Evolutionary conservation across 345 rosid species (phyloP), one percentile per base, ranked within the genome.

Genomic region (Atalantia buxifolia): DNA sequence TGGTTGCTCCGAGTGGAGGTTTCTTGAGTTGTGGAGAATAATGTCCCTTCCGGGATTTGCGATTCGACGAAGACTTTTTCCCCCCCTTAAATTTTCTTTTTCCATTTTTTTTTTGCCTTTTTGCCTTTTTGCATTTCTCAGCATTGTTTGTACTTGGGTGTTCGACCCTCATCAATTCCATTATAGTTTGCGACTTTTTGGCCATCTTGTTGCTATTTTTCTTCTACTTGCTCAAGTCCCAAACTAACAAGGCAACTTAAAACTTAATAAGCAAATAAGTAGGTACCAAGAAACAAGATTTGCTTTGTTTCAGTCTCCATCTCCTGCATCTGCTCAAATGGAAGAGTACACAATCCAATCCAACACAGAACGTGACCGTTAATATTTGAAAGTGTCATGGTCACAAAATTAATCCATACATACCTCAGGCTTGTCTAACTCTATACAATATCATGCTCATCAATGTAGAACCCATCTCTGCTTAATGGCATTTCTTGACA

Each of bases 21-120:
- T 75, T 72, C 22, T 19, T 6, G 27, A 61, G 28, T 50, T 53
- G 69, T 27, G 35, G 55, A 55, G 75, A 84, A 81, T 81, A 81
- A 84, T 56, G 24, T 61, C 75, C 2, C 48, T 74, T 74, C 74
- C 38, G 66, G 74, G 61, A 33, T 42, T 42, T 77, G 81, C 56
- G 73, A 72, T 62, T 61, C 70, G 78, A 56, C 62, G 13, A 27
- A 33, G 65, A 13, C 57, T 33, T 75, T 38, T 38, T 38, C 9
- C 0, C 42, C 14, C 35, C 36, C 18, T 25, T 27, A 19, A 7
- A 9, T n/a, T 36, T 74, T 35, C 30, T 21, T 64, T 66, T 19
- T 24, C 66, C 22, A 36, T 25, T 69, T 64, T 57, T 36, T 56
- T 74, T 81, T 81, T 78, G n/a, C n/a, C n/a, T 4, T 31, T 35